Conservation (phyloP, 2,329 filamentous ascomycete species). For the Stagonosporopsis vannaccii region DNA sequence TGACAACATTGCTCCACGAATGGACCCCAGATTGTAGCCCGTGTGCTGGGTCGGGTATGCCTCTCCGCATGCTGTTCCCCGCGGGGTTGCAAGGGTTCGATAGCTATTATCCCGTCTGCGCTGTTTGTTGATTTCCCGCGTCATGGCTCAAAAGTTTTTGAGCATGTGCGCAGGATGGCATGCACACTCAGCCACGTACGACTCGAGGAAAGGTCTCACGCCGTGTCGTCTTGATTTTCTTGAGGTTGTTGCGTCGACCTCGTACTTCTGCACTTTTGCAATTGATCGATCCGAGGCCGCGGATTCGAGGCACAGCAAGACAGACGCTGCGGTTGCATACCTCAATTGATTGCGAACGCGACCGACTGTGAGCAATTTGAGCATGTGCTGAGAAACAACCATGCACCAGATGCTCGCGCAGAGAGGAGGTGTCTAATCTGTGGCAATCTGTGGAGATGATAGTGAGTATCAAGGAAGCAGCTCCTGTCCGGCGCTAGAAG, state of each 20-base stretch:
- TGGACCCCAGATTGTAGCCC: constrained; percentile 15
- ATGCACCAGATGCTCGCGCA: not conserved
- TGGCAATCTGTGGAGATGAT: not conserved
- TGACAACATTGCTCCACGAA: constrained; percentile 21
- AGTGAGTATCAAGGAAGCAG: not conserved
- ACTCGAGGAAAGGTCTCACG: not conserved
- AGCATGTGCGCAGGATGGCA: not conserved
- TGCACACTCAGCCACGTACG: not conserved
- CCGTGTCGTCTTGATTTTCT: not conserved
- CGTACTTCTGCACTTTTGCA: not conserved
- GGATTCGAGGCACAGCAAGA: not conserved
- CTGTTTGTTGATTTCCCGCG: not conserved
- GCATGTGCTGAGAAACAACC: not conserved
- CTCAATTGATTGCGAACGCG: not conserved
- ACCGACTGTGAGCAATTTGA: not conserved
- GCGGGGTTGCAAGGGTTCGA: constrained; percentile 8
- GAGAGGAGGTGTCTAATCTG: not conserved
- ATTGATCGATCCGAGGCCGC: not conserved
- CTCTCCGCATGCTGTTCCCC: constrained; percentile 7
- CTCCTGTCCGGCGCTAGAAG: constrained; percentile 6
- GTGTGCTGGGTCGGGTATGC: constrained; percentile 1
- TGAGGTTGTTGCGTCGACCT: not conserved
- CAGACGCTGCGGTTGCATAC: not conserved
- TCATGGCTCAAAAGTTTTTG: not conserved
- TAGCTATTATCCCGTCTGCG: constrained; percentile 7